These are phyloP conservation scores for Incumbomyces lentus DNA, from an alignment of 2,329 filamentous ascomycete genomes.

Conservation along the genomic window DNA sequence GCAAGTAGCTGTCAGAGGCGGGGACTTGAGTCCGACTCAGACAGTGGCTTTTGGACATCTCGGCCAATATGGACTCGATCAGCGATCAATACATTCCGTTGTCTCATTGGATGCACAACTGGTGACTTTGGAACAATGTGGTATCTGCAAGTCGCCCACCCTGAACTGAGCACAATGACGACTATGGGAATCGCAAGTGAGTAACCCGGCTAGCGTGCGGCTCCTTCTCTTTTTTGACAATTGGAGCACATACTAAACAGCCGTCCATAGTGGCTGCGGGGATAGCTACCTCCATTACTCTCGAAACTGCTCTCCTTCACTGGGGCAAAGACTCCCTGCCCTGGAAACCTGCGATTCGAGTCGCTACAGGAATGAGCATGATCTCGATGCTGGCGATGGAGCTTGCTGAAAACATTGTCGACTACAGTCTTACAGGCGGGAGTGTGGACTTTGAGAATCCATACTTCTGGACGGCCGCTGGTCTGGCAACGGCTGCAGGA, in stretches of 20 bases:
- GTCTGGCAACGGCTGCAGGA: constrained; percentile 29
- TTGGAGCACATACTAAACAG: too few species aligned
- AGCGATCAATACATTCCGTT: constrained; percentile 44
- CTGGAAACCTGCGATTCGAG: constrained; percentile 39
- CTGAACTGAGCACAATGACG: constrained; percentile 25
- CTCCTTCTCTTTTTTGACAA: too few species aligned
- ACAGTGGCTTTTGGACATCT: neutral
- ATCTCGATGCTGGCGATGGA: constrained; percentile 53
- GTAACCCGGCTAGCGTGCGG: constrained; percentile 1
- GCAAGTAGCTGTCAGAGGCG: too few species aligned
- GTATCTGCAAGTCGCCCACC: constrained; percentile 41
- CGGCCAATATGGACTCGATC: neutral
- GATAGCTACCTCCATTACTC: constrained; percentile 41
- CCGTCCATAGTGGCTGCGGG: constrained; percentile 39
- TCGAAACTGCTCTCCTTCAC: constrained; percentile 44
- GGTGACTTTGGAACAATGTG: constrained; percentile 50
- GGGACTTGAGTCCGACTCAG: too few species aligned
- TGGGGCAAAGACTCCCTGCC: constrained; percentile 39
- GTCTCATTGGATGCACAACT: constrained; percentile 44
- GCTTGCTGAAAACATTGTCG: constrained; percentile 43
- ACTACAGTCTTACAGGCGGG: constrained; percentile 46
- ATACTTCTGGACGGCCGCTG: constrained; percentile 43
- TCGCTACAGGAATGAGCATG: constrained; percentile 49
- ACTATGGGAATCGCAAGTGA: constrained; percentile 46
- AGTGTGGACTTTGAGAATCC: constrained; percentile 38